Base-by-base conservation (phyloP, 1,139 yeast genomes). In the Fermentozyma sake region DNA sequence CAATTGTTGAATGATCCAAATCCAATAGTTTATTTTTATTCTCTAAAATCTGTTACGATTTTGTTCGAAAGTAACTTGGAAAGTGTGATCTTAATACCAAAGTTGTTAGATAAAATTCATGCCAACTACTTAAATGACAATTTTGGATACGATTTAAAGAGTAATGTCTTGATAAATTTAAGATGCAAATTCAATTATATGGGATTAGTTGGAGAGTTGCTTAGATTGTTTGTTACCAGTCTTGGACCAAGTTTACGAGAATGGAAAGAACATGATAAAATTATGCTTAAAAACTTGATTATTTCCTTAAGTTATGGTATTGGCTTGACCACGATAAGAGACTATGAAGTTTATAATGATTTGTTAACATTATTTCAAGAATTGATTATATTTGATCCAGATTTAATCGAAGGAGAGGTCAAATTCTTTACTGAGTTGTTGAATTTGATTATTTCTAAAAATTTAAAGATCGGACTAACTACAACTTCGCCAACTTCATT, bases 1-100 rank as follows among this genome's bases (percentile, higher is more conserved):
- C 80, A 84, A 13, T 61, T 89, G 24, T 56, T 82, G 3, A 61
- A 61, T 20, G 97, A 89, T 53, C 93, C 95, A 0, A 91, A 89
- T 47, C 95, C 96, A 0, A 60, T 75, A 3, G 87, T 91, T 9
- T 87, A 84, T 47, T 69, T 73, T 32, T 81, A 85, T 66, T 69
- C 93, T 0, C 50, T 87, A 36, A 71, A 70, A 29, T 72, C 94
- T 0, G 52, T 83, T 20, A 53, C 70, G 3, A 58, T 70, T 5
- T 56, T 83, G 9, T 63, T 86, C 27, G 76, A 75, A 27, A 58
- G 56, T 22, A 82, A 79, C 31, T 49, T 74, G 25, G 73, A 76
- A 7, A 67, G 74, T 30, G 59, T 56, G 18, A 41, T 62, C 7
- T 62, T 67, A 26, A 56, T 79, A 1, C 53, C 84, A 1, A 50